Percentiles rank a stretch among this genome's conserved stretches.
phyloP scores from a whole-genome alignment of 1,139 yeast species.

The Yarrowia galli region DNA sequence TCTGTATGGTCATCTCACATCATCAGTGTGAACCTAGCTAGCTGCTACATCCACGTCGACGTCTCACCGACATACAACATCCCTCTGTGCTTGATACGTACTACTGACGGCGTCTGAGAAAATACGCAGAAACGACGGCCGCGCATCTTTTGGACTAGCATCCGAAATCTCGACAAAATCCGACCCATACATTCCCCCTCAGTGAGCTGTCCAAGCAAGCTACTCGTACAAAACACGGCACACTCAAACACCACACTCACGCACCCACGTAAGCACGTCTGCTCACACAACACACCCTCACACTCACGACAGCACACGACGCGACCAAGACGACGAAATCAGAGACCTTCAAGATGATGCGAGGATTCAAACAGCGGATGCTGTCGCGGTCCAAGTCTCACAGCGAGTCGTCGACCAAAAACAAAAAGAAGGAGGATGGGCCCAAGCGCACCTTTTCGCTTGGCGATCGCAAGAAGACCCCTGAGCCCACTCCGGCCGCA shows the following conservation, averaged over 20 bases:
- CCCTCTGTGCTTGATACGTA: background rate
- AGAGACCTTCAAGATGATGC: conserved; percentile 42
- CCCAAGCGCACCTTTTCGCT: conserved; percentile 36
- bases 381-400: conserved; percentile 40
- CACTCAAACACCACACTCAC: background rate
- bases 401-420: conserved; percentile 35
- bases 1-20: conserved; percentile 37
- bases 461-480: conserved; percentile 35
- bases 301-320: conserved; percentile 28
- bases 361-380: conserved; percentile 47
- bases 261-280: background rate
- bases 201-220: too few species aligned
- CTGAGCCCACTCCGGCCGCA: conserved; percentile 17
- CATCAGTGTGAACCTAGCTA: conserved; percentile 28
- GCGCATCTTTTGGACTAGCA: too few species aligned
- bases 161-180: too few species aligned
- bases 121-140: background rate
- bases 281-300: background rate
- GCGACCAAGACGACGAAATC: conserved; percentile 8
- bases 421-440: conserved; percentile 37
- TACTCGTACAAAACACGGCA: background rate
- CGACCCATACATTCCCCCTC: too few species aligned
- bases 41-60: conserved; percentile 30
- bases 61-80: conserved; percentile 29
- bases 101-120: background rate